Conservation (phyloP, 257 asterid species). For the Avicennia marina region DNA sequence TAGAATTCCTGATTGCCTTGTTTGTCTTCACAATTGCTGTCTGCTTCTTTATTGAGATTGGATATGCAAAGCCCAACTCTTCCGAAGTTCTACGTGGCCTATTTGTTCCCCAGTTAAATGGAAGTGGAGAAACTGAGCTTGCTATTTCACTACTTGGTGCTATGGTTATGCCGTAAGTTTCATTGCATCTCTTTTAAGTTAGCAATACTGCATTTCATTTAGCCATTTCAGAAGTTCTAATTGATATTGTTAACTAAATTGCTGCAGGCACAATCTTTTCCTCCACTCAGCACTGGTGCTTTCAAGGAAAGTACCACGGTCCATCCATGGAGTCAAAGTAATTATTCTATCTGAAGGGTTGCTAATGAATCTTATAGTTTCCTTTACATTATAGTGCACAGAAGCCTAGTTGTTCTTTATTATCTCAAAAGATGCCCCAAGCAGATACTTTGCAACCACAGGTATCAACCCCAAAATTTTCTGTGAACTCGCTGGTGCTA, state of each 20-base stretch:
- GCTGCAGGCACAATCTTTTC: conserved; percentile 88
- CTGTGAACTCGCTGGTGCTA: background rate
- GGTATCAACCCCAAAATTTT: background rate
- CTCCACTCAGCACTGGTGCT: conserved; percentile 96
- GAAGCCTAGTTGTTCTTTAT: too few relatives aligned
- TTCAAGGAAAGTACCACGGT: conserved; percentile 90
- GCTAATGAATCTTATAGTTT: background rate
- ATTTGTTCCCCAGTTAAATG: conserved; percentile 84
- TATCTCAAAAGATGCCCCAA: too few relatives aligned
- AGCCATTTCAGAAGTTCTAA: background rate
- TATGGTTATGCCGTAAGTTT: conserved; percentile 97
- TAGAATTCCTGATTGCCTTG: conserved; percentile 75
- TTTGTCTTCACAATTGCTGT: conserved; percentile 75
- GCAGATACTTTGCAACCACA: too few relatives aligned
- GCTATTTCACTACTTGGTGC: conserved; percentile 97
- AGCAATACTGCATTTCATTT: background rate
- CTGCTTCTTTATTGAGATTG: conserved; percentile 83
- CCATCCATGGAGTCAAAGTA: conserved; percentile 74
- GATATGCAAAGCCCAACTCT: conserved; percentile 69
- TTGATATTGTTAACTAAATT: conserved; percentile 8
- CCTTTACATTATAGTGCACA: too few relatives aligned
- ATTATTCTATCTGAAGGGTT: conserved; percentile 9
- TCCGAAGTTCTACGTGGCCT: conserved; percentile 73
- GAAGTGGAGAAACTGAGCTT: conserved; percentile 81
- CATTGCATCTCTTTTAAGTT: background rate